Evolutionary conservation across 2,329 filamentous ascomycete genomes (phyloP), one percentile per base, ranked within the genome.

Genomic region (Epichloe scottii): DNA sequence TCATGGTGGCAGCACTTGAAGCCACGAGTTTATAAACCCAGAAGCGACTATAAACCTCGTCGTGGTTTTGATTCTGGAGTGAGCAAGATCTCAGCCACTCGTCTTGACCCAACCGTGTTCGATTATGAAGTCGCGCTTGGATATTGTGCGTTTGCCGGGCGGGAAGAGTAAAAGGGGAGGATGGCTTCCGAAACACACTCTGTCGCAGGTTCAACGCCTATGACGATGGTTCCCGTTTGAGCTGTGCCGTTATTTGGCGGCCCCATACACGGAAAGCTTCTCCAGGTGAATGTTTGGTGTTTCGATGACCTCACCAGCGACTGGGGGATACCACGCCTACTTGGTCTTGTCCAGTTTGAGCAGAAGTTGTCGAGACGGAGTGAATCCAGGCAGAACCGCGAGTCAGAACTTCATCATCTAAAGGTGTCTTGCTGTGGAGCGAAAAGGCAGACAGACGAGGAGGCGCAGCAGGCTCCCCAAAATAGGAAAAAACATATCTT

Each of bases 1-100:
- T 21, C 53, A 56, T 52, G 19, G n/a, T 51, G 45, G 21, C 26
- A 38, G 42, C 34, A 30, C 10, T 23, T 19, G 40, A 6, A 8
- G 40, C 40, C 40, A 6, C 40, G 19, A 26, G 19, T 21, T 42
- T 10, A 19, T 12, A 26, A 8, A 21, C 40, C 17, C 40, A 5
- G 11, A 14, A 19, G 19, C 17, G 11, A 19, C 19, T 42, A 12
- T 14, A 21, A 17, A 40, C 17, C n/a, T 19, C 19, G 19, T 26
- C 21, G 11, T 12, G 19, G 5, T 42, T 12, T 12, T 17, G 23
- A 15, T 43, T 33, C 15, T 23, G 17, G 46, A 30, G 11, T 12
- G 15, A 30, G 35, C 8, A 45, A 34, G n/a, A 17, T 42, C 7
- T 19, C 11, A 11, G 40, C 8, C n/a, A 19, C 12, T 17, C 6